These are phyloP conservation scores for Mycena sp. DNA, from an alignment of 1,284 basidiomycete genomes.

Conservation along the genomic window DNA sequence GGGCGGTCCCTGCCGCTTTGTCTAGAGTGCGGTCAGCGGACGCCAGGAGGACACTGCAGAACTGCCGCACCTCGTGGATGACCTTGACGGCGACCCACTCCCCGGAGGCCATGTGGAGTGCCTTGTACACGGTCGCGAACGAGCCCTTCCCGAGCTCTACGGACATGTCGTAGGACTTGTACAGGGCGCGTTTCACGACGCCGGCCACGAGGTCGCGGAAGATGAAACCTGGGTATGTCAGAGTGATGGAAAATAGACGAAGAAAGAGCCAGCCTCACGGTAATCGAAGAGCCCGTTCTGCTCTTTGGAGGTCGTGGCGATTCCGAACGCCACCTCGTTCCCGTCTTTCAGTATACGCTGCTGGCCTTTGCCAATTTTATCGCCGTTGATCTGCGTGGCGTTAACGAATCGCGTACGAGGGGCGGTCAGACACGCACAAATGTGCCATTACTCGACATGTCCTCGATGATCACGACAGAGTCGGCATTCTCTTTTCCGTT, in stretches of 20 bases:
- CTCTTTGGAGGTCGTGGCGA: conserved; percentile 54
- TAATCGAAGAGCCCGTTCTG: conserved; percentile 61
- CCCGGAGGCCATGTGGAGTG: conserved; percentile 66
- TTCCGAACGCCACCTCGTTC: conserved; percentile 86
- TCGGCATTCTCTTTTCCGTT: conserved; percentile 62
- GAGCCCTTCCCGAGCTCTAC: conserved; percentile 78
- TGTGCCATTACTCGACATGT: conserved; percentile 87
- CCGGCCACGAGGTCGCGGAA: conserved; percentile 61
- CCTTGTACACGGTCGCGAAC: conserved; percentile 83
- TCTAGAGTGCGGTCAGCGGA: conserved; percentile 31
- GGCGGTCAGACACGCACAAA: conserved; percentile 64
- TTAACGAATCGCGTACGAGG: conserved; percentile 15
- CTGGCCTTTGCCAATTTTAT: conserved; percentile 66
- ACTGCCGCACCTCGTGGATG: conserved; percentile 58
- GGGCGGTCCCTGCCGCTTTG: conserved; percentile 39
- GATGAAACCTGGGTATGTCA: conserved; percentile 20
- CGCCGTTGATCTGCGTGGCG: conserved; percentile 71
- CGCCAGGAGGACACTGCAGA: background rate
- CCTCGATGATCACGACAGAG: conserved; percentile 71
- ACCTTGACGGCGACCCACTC: conserved; percentile 81
- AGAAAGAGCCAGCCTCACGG: conserved; percentile 46
- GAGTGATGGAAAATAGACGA: background rate
- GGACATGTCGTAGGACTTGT: conserved; percentile 69
- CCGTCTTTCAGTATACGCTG: conserved; percentile 74
- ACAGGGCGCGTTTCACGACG: conserved; percentile 42